Evolutionary conservation across 2,329 filamentous ascomycete species (phyloP), one percentile per base, ranked within the genome.

Genomic region (Stagonosporopsis chrysanthemi): DNA sequence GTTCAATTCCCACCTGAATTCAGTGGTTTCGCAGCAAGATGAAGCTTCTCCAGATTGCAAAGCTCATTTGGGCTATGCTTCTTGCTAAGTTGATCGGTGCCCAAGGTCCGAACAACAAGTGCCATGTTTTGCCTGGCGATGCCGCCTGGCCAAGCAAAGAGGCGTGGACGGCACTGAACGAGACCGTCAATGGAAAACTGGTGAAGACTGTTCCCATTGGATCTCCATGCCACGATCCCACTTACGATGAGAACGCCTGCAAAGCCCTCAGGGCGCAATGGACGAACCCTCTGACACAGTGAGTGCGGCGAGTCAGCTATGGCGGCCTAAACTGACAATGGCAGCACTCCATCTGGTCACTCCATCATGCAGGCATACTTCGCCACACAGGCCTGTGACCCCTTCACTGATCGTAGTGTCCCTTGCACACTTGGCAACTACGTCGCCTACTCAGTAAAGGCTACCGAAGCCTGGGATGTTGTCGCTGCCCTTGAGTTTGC

Each of bases 181-280:
- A 52, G 42, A 77, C 76, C 3, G 71, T 79, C 5, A 68, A 64
- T 24, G 77, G 77, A 40, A 71, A 70, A 49, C 64, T 79, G 45
- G 62, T 79, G 9, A 67, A 71, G 3, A 79, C 77, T 15, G 70
- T 77, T 4, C 77, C 77, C 15, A 68, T 79, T 15, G 77, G 73
- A 6, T 69, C 66, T 22, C 70, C 72, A 24, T 78, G 75, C 58
- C 75, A 78, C 54, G 72, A 60, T 40, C 60, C 60, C 12, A 58
- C 43, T 23, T 67, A 67, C 46, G 55, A 67, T 43, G 64, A 52
- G 31, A 50, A 12, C 7, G 50, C 48, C 22, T 67, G 64, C 35
- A 46, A 38, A 19, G 54, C 45, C 12, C 38, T 67, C 35, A 53
- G 58, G 49, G 69, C 74, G 33, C 15, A 33, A 35, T 64, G 56